Percentiles rank a stretch among this genome's conserved stretches.
Evolutionary conservation across 345 rosid genomes (phyloP).

Genomic region (Aegle marmelos): DNA sequence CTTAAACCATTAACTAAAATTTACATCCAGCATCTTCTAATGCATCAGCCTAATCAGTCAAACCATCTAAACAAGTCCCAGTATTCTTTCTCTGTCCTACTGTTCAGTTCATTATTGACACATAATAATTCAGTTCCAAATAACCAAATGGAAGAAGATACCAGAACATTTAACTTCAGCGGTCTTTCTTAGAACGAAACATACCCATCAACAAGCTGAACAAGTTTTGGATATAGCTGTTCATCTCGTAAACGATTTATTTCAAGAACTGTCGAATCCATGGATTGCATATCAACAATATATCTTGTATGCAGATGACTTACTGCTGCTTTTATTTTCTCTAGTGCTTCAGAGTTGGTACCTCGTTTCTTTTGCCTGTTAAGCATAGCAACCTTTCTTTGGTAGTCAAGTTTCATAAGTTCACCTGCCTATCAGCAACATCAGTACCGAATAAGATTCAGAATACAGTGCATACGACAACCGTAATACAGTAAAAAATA

Average conservation of each 20-base stretch:
- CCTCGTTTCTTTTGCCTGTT: conserved; percentile 74
- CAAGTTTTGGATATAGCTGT: conserved; percentile 77
- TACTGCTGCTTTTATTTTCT: conserved; percentile 85
- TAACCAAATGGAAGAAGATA: background rate
- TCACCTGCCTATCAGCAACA: conserved; percentile 74
- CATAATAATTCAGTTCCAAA: background rate
- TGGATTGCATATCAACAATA: conserved; percentile 98
- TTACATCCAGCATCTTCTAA: background rate
- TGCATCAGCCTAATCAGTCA: background rate
- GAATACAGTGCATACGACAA: background rate
- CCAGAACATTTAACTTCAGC: background rate
- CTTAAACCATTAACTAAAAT: background rate
- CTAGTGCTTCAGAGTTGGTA: conserved; percentile 67
- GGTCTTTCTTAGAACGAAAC: conserved; percentile 22
- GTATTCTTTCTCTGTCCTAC: background rate
- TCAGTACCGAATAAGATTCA: conserved; percentile 26
- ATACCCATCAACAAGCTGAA: conserved; percentile 84
- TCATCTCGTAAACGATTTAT: conserved; percentile 90
- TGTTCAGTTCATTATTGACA: background rate
- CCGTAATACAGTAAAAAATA: background rate
- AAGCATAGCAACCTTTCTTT: conserved; percentile 67
- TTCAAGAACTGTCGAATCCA: conserved; percentile 96
- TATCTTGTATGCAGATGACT: conserved; percentile 94
- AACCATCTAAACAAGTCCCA: background rate
- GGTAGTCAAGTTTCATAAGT: conserved; percentile 85